Evolutionary conservation across 2,329 filamentous ascomycete species (phyloP).

Genomic region (Laburnicola sp.): DNA sequence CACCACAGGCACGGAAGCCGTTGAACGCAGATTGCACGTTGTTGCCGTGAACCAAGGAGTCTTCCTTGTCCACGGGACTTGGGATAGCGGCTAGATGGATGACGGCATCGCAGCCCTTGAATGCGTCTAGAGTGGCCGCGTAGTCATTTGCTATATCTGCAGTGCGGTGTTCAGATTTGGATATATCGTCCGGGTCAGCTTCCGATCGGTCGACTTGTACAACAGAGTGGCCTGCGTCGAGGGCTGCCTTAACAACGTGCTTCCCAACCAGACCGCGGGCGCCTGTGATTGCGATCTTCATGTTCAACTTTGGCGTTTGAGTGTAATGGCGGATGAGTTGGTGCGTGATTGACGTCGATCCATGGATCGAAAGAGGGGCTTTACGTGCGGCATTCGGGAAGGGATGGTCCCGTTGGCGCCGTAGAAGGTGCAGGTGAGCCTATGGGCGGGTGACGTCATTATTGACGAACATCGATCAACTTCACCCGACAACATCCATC

Average conservation of each 20-base stretch:
- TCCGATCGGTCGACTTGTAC: constrained; percentile 43
- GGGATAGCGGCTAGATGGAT: constrained; percentile 47
- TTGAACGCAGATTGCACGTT: constrained; percentile 47
- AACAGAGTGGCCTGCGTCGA: constrained; percentile 37
- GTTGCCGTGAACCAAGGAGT: constrained; percentile 42
- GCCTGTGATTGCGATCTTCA: constrained; percentile 24
- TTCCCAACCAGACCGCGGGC: constrained; percentile 16
- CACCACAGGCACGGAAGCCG: constrained; percentile 44
- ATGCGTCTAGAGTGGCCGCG: constrained; percentile 35
- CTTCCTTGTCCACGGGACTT: constrained; percentile 39
- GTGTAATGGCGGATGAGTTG: not conserved
- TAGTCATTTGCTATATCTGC: constrained; percentile 42
- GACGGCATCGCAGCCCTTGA: constrained; percentile 44
- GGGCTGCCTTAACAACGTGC: constrained; percentile 30
- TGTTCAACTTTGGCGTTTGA: constrained; percentile 4
- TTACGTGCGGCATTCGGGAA: not conserved
- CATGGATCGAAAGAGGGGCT: not conserved
- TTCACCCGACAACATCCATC: too few relatives aligned
- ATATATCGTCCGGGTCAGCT: constrained; percentile 32
- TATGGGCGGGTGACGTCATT: too few relatives aligned
- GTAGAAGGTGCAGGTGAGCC: too few relatives aligned
- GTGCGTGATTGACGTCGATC: too few relatives aligned
- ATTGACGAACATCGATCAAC: too few relatives aligned
- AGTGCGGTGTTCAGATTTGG: constrained; percentile 41
- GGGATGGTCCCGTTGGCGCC: too few relatives aligned